Evolutionary conservation across 2,329 filamentous ascomycete genomes (phyloP).

Genomic region (Chrysosporium queenslandicum): DNA sequence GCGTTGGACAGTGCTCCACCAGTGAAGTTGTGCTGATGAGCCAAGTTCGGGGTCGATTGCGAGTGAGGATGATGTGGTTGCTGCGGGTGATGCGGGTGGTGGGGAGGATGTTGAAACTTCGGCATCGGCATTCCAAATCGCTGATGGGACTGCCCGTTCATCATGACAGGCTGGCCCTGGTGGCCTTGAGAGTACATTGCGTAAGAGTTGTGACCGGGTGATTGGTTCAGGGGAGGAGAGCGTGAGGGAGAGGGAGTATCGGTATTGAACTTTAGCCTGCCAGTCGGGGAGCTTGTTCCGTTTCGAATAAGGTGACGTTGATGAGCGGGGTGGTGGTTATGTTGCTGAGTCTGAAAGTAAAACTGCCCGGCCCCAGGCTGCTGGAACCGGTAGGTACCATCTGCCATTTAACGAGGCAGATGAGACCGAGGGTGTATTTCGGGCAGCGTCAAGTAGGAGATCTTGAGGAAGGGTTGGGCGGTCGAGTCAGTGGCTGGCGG

Average conservation of each 20-base stretch:
- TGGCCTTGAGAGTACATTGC: constrained; percentile 41
- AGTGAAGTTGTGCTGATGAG: constrained; percentile 44
- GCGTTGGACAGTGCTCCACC: constrained; percentile 38
- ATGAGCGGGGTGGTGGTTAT: constrained; percentile 34
- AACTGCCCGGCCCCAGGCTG: constrained; percentile 45
- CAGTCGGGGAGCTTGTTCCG: constrained; percentile 39
- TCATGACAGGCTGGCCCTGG: constrained; percentile 42
- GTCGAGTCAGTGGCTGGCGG: constrained; percentile 21
- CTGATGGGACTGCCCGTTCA: constrained; percentile 42
- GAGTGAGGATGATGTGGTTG: constrained; percentile 37
- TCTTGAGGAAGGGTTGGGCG: constrained; percentile 21
- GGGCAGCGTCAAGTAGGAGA: constrained; percentile 18
- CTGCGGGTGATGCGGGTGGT: constrained; percentile 36
- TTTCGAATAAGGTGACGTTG: constrained; percentile 38
- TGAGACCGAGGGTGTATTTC: constrained; percentile 33
- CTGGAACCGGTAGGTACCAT: constrained; percentile 47
- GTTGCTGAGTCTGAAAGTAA: constrained; percentile 35
- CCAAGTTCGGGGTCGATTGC: constrained; percentile 35
- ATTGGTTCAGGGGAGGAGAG: constrained; percentile 37
- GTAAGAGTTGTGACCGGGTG: constrained; percentile 36
- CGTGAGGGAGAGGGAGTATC: constrained; percentile 42
- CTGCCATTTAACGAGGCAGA: constrained; percentile 46
- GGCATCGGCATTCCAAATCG: constrained; percentile 42
- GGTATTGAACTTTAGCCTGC: constrained; percentile 37
- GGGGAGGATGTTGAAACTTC: constrained; percentile 39